Conservation (phyloP, 441 rosid genomes). For the Erodium trifolium region DNA sequence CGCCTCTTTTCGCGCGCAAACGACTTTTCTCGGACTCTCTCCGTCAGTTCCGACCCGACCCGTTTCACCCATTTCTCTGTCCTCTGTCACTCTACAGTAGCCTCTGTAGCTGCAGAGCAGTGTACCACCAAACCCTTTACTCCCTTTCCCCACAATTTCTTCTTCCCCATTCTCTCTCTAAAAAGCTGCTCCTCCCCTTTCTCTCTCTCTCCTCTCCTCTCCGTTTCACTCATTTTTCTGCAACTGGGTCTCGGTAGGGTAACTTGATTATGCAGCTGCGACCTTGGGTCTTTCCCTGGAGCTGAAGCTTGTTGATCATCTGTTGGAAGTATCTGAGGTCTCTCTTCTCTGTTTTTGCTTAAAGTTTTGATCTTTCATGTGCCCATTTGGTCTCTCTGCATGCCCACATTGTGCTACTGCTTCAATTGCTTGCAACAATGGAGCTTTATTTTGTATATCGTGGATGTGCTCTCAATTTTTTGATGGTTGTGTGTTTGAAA, state of each 20-base stretch:
- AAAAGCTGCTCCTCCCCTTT: not conserved
- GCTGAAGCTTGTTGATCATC: not conserved
- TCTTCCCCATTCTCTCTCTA: no score
- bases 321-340: not conserved
- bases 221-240: not conserved
- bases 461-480: not conserved
- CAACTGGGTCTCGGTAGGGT: conserved; percentile 3
- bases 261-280: not conserved
- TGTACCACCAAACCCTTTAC: not conserved
- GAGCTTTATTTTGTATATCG: not conserved
- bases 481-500: not conserved
- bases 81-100: no score
- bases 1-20: not conserved
- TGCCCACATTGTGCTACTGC: not conserved
- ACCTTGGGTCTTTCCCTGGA: not conserved
- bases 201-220: not conserved
- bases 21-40: not conserved
- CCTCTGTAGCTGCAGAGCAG: no score
- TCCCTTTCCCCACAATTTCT: not conserved
- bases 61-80: not conserved
- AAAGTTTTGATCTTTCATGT: not conserved
- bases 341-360: not conserved
- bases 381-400: not conserved
- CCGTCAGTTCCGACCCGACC: conserved; percentile 3
- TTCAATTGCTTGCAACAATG: not conserved